These are phyloP conservation scores for Didymella sp. DNA, from an alignment of 2,329 filamentous ascomycete genomes.

Conservation along the genomic window DNA sequence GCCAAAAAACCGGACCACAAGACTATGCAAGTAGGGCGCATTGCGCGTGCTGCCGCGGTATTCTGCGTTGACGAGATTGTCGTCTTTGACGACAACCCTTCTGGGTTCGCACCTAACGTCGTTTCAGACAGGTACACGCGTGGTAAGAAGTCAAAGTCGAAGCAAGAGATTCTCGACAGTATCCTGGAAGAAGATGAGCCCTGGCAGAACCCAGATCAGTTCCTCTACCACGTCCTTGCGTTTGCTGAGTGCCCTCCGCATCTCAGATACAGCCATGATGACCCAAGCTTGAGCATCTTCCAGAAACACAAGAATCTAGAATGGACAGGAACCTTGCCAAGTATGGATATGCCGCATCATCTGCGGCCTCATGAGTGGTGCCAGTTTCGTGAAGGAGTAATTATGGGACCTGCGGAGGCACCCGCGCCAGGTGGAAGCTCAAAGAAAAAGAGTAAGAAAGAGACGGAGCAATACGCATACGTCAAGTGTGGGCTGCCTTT, in stretches of 20 bases:
- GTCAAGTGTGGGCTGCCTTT: conserved; percentile 60
- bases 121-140: conserved; percentile 31
- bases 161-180: conserved; percentile 51
- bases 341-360: conserved; percentile 86
- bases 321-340: conserved; percentile 75
- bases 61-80: conserved; percentile 87
- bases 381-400: conserved; percentile 79
- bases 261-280: conserved; percentile 55
- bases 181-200: conserved; percentile 55
- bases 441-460: conserved; percentile 51
- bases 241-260: conserved; percentile 87
- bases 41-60: conserved; percentile 81
- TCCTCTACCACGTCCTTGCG: conserved; percentile 77
- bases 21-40: conserved; percentile 73
- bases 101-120: conserved; percentile 33
- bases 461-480: conserved; percentile 42
- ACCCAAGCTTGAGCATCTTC: conserved; percentile 70
- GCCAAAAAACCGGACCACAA: conserved; percentile 77
- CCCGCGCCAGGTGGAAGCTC: conserved; percentile 13
- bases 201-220: conserved; percentile 78
- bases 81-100: conserved; percentile 75
- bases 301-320: conserved; percentile 79
- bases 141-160: conserved; percentile 33
- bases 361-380: conserved; percentile 78
- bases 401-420: conserved; percentile 50